Percentiles rank a stretch among this genome's conserved stretches.
phyloP scores from a whole-genome alignment of 2,329 filamentous ascomycete genomes.

The Torrubiellomyces zombiae region DNA sequence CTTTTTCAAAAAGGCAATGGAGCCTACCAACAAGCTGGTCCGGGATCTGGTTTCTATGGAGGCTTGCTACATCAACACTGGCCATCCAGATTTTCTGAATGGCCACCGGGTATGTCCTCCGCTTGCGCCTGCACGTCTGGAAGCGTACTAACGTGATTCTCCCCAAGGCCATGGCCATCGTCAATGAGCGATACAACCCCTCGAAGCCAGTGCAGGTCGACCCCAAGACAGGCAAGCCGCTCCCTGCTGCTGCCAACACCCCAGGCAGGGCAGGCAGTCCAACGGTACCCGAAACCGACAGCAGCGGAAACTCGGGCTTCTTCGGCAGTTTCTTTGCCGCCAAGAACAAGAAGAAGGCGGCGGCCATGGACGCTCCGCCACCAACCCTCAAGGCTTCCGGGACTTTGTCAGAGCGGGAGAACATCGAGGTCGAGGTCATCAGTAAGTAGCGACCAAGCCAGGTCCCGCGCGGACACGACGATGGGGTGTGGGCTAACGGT shows the following conservation, averaged over 20 bases:
- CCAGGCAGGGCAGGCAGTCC: conserved; percentile 65
- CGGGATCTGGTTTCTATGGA: conserved; percentile 90
- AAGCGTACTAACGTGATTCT: conserved; percentile 4
- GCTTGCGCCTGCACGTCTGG: not conserved
- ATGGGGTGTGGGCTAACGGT: conserved; percentile 8
- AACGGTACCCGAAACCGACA: conserved; percentile 37
- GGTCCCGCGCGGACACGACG: not conserved
- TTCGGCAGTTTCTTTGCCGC: conserved; percentile 97
- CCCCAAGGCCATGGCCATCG: conserved; percentile 76
- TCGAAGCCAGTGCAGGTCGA: conserved; percentile 85
- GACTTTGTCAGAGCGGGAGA: conserved; percentile 82
- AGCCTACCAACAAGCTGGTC: conserved; percentile 94
- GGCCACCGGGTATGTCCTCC: conserved; percentile 56
- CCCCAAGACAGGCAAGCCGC: conserved; percentile 93
- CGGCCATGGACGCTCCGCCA: conserved; percentile 95
- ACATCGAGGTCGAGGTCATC: conserved; percentile 94
- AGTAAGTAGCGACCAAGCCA: conserved; percentile 40
- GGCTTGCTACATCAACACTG: conserved; percentile 93
- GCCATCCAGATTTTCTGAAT: conserved; percentile 93
- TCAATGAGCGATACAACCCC: conserved; percentile 78
- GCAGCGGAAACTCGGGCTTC: conserved; percentile 55
- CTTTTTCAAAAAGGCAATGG: conserved; percentile 98
- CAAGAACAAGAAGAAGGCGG: conserved; percentile 99
- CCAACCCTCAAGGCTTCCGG: conserved; percentile 87
- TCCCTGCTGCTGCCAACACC: conserved; percentile 45